Base-by-base conservation (phyloP, 495 filamentous ascomycete species). In the Neurospora sublineolata region DNA sequence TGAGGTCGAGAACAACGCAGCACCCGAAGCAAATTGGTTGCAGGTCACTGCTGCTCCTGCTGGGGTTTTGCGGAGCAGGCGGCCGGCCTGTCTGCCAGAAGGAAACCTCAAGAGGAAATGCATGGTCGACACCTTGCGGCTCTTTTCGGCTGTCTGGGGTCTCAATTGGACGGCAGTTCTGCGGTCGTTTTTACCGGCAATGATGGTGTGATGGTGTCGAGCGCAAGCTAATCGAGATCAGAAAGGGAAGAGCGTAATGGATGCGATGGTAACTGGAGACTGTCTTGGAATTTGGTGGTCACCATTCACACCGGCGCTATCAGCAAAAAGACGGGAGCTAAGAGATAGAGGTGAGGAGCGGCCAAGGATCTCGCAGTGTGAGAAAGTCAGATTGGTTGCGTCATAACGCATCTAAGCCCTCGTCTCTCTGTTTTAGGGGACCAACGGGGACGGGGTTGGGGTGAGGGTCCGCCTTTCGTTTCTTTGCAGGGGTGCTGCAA, bases 1-100 rank as follows among this genome's bases (percentile, higher is more conserved):
- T 36, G 83, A 79, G 40, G 75, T 76, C 16, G 79, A 79, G 60
- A 84, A 81, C 16, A 36, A 67, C 52, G 52, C 27, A 9, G 73
- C 70, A 30, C 70, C 70, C 11, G 70, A 74, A 18, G 67, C 42
- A 39, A 41, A 37, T 7, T 42, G 71, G 27, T 27, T 70, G 68
- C 37, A 70, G 23, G 44, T 18, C 39, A 71, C 11, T 58, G 71
- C 46, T 20, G 20, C 6, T 67, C 67, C 9, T 27, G 58, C 27
- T 42, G 69, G 70, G 14, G 69, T 68, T 7, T 33, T 39, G 39
- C 68, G 36, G 42, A 67, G 71, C 41, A 75, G 37, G 44, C 42
- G 71, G 37, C 40, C 36, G 37, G 52, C 27, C 52, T 64, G 52
- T 36, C 52, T 33, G 52, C 52, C 30, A 16, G 52, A 64, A 14